These are phyloP conservation scores for Macrophomina tecta DNA, from an alignment of 2,329 filamentous ascomycete species.

Conservation along the genomic window DNA sequence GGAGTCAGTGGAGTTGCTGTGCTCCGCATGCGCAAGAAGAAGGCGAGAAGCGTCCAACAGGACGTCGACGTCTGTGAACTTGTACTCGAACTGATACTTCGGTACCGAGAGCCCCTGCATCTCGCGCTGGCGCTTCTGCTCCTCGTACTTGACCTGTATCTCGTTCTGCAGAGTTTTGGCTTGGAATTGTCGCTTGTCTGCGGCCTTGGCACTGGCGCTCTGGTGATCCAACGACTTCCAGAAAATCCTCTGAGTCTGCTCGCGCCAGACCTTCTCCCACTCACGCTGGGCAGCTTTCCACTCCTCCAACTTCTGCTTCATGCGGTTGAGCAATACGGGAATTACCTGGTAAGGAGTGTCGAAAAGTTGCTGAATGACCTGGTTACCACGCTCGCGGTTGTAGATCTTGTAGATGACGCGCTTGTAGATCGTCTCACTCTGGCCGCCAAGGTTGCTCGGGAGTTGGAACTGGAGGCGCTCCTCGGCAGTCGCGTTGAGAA, in stretches of 20 bases:
- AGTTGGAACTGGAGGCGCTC: constrained; percentile 80
- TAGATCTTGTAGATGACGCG: constrained; percentile 98
- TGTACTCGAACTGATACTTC: constrained; percentile 76
- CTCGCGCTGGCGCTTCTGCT: constrained; percentile 76
- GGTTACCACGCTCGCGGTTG: constrained; percentile 78
- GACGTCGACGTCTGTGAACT: constrained; percentile 65
- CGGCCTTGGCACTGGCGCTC: constrained; percentile 84
- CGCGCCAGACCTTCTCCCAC: constrained; percentile 99
- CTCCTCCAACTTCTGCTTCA: constrained; percentile 96
- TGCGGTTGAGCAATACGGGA: constrained; percentile 82
- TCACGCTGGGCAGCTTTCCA: constrained; percentile 97
- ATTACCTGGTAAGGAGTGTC: constrained; percentile 83
- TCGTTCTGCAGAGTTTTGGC: constrained; percentile 88
- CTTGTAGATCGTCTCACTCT: constrained; percentile 96
- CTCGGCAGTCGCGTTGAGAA: constrained; percentile 74
- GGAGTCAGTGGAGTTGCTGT: constrained; percentile 50
- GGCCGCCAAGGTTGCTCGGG: constrained; percentile 82
- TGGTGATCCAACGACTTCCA: constrained; percentile 97
- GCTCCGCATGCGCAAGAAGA: constrained; percentile 52
- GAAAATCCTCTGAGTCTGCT: constrained; percentile 93
- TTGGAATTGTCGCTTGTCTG: constrained; percentile 89
- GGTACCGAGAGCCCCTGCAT: constrained; percentile 64
- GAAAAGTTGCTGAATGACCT: constrained; percentile 88
- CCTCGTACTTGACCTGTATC: constrained; percentile 91
- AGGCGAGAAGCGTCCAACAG: constrained; percentile 57